phyloP scores from a whole-genome alignment of 345 rosid species.

The Citrus mangshanensis region DNA sequence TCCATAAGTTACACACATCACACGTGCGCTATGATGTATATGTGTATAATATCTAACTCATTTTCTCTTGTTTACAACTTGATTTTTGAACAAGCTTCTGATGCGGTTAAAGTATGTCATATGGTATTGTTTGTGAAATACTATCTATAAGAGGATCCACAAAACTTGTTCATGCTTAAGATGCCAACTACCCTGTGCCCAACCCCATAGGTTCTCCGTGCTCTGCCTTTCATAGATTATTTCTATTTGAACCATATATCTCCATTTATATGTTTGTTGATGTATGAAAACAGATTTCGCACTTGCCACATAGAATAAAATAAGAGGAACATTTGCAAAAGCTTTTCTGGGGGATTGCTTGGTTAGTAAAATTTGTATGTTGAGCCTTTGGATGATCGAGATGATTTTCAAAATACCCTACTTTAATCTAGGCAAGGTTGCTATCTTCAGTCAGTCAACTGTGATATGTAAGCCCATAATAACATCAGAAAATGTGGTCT shows the following conservation, averaged over 20 bases:
- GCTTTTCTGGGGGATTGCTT: background rate
- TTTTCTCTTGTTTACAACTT: background rate
- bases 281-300: background rate
- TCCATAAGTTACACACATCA: background rate
- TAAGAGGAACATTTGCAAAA: background rate
- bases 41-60: background rate
- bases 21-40: background rate
- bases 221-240: background rate
- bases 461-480: background rate
- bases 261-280: background rate
- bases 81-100: background rate
- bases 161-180: background rate
- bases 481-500: background rate
- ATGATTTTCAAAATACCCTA: background rate
- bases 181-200: background rate
- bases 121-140: background rate
- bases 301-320: background rate
- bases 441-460: background rate
- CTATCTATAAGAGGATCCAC: background rate
- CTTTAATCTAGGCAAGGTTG: background rate
- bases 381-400: background rate
- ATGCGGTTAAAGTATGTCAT: background rate
- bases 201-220: background rate
- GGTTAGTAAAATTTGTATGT: background rate
- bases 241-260: background rate